Conservation (phyloP, 192 early-diverging fungal genomes). For the Haplosporangium gracile region DNA sequence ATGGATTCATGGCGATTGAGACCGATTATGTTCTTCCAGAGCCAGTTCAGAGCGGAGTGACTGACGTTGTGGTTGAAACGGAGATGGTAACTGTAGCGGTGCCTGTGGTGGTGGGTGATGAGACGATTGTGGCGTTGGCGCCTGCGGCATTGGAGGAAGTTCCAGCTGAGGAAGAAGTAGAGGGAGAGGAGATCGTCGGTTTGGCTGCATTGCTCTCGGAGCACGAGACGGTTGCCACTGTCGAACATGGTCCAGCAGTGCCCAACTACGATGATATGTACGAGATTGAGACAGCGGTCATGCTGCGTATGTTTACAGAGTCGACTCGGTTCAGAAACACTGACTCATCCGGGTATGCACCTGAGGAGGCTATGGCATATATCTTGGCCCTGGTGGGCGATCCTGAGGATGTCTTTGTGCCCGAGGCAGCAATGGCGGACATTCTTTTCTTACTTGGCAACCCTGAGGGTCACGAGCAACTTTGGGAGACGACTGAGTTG, state of each 20-base stretch:
- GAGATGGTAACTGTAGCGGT: not conserved
- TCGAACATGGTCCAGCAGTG: not conserved
- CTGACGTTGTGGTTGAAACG: not conserved
- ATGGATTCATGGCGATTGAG: not conserved
- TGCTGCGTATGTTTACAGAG: no score
- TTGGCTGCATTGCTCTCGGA: not conserved
- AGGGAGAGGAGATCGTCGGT: not conserved
- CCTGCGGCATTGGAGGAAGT: not conserved
- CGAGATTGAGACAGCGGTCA: not conserved
- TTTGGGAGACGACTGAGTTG: not conserved
- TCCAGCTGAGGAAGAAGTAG: not conserved
- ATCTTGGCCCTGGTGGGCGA: slow-evolving; percentile 1
- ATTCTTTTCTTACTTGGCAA: not conserved
- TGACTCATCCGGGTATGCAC: not conserved
- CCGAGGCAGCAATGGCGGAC: not conserved
- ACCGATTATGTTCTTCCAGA: not conserved
- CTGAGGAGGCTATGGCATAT: not conserved
- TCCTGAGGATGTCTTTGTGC: not conserved
- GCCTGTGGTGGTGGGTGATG: not conserved
- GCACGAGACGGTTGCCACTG: not conserved
- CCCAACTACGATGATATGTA: not conserved
- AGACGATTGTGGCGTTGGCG: not conserved
- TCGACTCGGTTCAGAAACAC: no score
- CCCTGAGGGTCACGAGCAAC: not conserved
- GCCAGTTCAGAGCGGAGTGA: not conserved